Evolutionary conservation across 441 rosid species (phyloP).

Genomic region (Populus hybrid): DNA sequence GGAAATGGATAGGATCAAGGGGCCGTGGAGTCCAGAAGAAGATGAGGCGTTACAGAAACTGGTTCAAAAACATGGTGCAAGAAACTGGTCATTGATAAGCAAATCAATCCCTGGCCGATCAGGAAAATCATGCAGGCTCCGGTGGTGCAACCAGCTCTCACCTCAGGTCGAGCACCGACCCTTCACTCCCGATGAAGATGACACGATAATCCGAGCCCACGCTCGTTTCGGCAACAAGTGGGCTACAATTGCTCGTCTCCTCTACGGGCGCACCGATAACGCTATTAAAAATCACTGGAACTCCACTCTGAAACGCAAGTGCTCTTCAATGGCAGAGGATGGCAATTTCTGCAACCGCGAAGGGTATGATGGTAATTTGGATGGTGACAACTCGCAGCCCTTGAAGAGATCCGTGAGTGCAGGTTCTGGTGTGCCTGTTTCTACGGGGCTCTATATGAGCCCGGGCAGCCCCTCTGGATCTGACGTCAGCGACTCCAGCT

Average conservation of each 20-base stretch:
- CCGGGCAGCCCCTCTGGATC: slow-evolving; percentile 78
- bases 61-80: slow-evolving; percentile 57
- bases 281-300: slow-evolving; percentile 84
- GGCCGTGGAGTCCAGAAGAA: slow-evolving; percentile 83
- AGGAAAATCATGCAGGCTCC: slow-evolving; percentile 70
- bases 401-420: slow-evolving; percentile 63
- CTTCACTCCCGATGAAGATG: slow-evolving; percentile 62
- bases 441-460: slow-evolving; percentile 47
- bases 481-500: slow-evolving; percentile 64
- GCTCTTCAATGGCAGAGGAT: slow-evolving; percentile 27
- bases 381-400: slow-evolving; percentile 25
- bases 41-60: slow-evolving; percentile 59
- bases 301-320: slow-evolving; percentile 71
- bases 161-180: slow-evolving; percentile 77
- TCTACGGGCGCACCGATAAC: slow-evolving; percentile 78
- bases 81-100: slow-evolving; percentile 77
- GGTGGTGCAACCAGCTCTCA: slow-evolving; percentile 85
- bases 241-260: slow-evolving; percentile 76
- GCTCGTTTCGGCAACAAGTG: slow-evolving; percentile 70
- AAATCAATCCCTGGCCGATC: slow-evolving; percentile 73
- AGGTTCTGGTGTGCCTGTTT: slow-evolving; percentile 41
- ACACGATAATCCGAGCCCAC: slow-evolving; percentile 58
- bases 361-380: slow-evolving; percentile 33
- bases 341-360: slow-evolving; percentile 16
- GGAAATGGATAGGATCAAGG: slow-evolving; percentile 66